Evolutionary conservation across 2,329 filamentous ascomycete genomes (phyloP), one percentile per base, ranked within the genome.

Genomic region (Verruconis gallopava): DNA sequence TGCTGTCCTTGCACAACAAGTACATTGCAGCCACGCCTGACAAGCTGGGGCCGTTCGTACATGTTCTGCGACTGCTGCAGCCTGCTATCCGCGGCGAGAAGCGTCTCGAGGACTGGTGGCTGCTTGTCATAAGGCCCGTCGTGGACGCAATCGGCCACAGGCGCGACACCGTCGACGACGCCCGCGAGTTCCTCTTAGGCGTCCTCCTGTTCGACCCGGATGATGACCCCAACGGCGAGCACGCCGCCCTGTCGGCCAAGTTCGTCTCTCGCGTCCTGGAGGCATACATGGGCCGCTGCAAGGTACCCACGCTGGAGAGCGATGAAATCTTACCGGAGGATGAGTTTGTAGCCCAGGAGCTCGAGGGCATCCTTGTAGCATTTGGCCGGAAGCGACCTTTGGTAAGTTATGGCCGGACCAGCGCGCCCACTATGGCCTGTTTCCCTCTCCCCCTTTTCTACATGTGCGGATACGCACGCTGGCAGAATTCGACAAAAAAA

Each of bases 51-150:
- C 63, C 75, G n/a, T 91, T 88, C 59, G 67, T 88, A 14, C 70
- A 72, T 38, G 69, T 83, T 36, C 61, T 89, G 43, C 71, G 74
- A 37, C 70, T 69, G 32, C 64, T 89, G 25, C 69, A 77, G 18
- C 75, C 79, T 2, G 70, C 71, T 9, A 68, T 91, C 42, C 71
- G 69, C 43, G 75, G 75, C 9, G 70, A 78, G 2, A 67, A 72
- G 22, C 72, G 78, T 43, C 59, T 84, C 42, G 61, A 78, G 43
- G 70, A 77, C 45, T 91, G 84, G 84, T 85, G 82, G 71, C 73
- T 81, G 36, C 62, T 72, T 47, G 64, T 79, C 12, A 59, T 77
- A 15, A 66, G 67, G 36, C 73, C 77, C 0, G 67, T 74, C 12
- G 55, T 76, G 46, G 62, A 75, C 46, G 64, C 71, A 38, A 60